Percentiles rank a stretch among this genome's conserved stretches.
Conservation (phyloP, 495 filamentous ascomycete species). For the Trichoderma reesei region DNA sequence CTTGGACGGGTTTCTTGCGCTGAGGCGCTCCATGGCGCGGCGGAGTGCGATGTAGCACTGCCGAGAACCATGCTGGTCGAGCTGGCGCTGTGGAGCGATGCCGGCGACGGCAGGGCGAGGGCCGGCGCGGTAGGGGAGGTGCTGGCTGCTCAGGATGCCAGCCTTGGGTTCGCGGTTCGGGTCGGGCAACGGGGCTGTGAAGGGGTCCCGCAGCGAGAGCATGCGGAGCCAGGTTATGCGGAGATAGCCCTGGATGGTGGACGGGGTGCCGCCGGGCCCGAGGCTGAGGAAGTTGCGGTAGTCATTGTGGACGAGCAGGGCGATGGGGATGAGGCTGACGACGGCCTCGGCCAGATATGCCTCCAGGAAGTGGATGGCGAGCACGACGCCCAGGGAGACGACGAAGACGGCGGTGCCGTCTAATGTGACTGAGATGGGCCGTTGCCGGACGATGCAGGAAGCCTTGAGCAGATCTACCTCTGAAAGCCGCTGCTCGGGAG, state of each 20-base stretch:
- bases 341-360: constrained; percentile 35
- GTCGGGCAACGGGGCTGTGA: constrained; percentile 31
- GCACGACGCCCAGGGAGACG: constrained; percentile 34
- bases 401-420: constrained; percentile 34
- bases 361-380: constrained; percentile 39
- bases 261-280: constrained; percentile 72
- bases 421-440: constrained; percentile 39
- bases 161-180: constrained; percentile 22
- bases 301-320: constrained; percentile 58
- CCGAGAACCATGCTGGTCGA: constrained; percentile 49
- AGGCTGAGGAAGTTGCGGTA: constrained; percentile 67
- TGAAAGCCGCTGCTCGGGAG: neutral
- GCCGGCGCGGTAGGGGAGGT: constrained; percentile 50
- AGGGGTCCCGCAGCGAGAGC: constrained; percentile 50
- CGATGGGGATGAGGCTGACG: constrained; percentile 39
- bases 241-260: constrained; percentile 62
- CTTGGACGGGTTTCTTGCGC: constrained; percentile 32
- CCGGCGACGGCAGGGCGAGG: constrained; percentile 56
- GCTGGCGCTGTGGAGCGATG: constrained; percentile 72
- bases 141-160: constrained; percentile 28
- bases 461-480: neutral
- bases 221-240: constrained; percentile 53
- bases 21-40: constrained; percentile 40
- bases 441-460: constrained; percentile 30
- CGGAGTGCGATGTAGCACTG: constrained; percentile 44